Evolutionary conservation across 1,139 yeast genomes (phyloP).

Genomic region (Meyerozyma guilliermondii): DNA sequence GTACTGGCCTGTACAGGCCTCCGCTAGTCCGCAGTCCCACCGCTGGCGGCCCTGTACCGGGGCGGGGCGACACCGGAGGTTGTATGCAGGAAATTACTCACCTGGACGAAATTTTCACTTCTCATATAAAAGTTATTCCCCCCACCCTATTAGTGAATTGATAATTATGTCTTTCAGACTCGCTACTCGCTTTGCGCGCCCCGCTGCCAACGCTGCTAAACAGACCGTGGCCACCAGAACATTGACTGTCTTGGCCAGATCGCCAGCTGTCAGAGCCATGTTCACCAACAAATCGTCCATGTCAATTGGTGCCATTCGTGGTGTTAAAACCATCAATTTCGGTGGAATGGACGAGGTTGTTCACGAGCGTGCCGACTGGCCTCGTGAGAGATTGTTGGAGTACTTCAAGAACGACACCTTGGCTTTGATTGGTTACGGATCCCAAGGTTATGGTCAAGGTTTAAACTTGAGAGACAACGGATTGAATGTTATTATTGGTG

Average conservation of each 20-base stretch:
- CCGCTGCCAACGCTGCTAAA: constrained; percentile 42
- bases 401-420: constrained; percentile 97
- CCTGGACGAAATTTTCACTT: constrained; percentile 2
- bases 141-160: constrained; percentile 6
- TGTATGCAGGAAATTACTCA: constrained; percentile 1
- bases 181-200: constrained; percentile 50
- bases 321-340: constrained; percentile 93
- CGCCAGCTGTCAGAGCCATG: constrained; percentile 40
- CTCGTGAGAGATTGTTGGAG: constrained; percentile 90
- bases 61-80: not conserved
- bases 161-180: constrained; percentile 54
- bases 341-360: constrained; percentile 95
- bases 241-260: constrained; percentile 50
- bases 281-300: constrained; percentile 28
- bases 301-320: constrained; percentile 55
- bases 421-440: constrained; percentile 98
- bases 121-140: constrained; percentile 7
- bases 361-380: constrained; percentile 99
- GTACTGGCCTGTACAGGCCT: not conserved
- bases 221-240: constrained; percentile 61
- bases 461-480: constrained; percentile 99
- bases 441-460: constrained; percentile 99
- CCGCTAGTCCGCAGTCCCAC: constrained; percentile 2
- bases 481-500: constrained; percentile 95
- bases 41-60: constrained; percentile 10